Base-by-base conservation (phyloP, 1,139 yeast species). In the Lodderomyces pseudojiufengensis region DNA sequence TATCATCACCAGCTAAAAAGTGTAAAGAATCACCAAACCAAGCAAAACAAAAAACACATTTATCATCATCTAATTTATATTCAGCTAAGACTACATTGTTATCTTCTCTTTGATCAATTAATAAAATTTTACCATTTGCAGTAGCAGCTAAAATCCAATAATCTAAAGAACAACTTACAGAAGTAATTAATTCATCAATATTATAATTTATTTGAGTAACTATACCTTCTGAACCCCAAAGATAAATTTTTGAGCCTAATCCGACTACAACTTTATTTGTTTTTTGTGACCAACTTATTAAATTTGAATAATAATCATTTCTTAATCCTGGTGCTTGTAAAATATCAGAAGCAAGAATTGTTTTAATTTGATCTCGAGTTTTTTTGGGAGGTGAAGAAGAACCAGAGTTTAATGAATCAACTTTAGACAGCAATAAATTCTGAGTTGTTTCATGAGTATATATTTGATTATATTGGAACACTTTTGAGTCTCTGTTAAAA, bases 261-360 rank as follows among this genome's bases (percentile, higher is more conserved):
- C 92, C 97, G 1, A 87, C 90, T 0, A 83, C 84, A 0, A 87
- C 63, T 23, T 65, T 65, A 20, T 70, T 70, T 1, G 76, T 59
- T 18, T 52, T 52, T 3, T 56, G 54, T 0, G 90, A 79, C 95
- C 95, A 87, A 9, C 90, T 75, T 0, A 87, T 74, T 33, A 84
- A 63, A 50, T 85, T 84, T 1, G 87, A 73, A 57, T 88, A 88
- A 54, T 80, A 88, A 54, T 88, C 96, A 51, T 86, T 83, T 40
- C 84, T 65, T 35, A 88, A 59, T 0, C 80, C 79, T 0, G 90
- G 92, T 0, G 95, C 95, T 51, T 82, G 87, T 15, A 86, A 33
- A 14, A 46, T 45, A 34, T 43, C 48, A 9, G 40, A 42, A 3
- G 50, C 52, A 34, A 43, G 33, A 10, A 43, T 37, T 20, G 27